Evolutionary conservation across 441 rosid genomes (phyloP).

Genomic region (Euphorbia celastroides): DNA sequence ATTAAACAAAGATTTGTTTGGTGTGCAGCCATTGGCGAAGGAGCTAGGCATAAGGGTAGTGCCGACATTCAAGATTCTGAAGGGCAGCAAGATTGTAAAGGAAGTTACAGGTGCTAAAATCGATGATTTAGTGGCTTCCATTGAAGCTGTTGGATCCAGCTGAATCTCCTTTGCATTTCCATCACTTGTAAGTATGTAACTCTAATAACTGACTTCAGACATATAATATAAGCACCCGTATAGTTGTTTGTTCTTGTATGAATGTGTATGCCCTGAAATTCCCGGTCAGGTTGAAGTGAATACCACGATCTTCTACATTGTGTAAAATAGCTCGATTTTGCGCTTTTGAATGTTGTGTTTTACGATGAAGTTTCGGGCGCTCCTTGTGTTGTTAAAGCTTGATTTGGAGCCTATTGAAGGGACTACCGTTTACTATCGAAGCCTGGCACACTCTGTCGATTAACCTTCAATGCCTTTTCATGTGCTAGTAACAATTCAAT

Average conservation of each 20-base stretch:
- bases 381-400: too few relatives aligned
- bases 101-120: conserved; percentile 83
- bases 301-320: too few relatives aligned
- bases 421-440: too few relatives aligned
- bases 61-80: conserved; percentile 87
- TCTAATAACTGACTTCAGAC: conserved; percentile 17
- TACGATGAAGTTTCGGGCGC: too few relatives aligned
- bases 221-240: neutral
- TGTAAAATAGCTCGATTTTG: too few relatives aligned
- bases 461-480: too few relatives aligned
- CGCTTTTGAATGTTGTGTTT: too few relatives aligned
- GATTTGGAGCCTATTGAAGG: too few relatives aligned
- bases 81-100: conserved; percentile 54
- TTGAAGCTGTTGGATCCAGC: conserved; percentile 58
- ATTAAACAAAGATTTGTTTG: neutral
- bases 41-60: conserved; percentile 86
- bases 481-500: too few relatives aligned
- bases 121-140: conserved; percentile 63
- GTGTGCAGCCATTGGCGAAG: conserved; percentile 78
- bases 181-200: conserved; percentile 7
- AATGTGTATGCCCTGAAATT: neutral
- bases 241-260: conserved; percentile 1
- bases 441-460: too few relatives aligned
- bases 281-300: neutral
- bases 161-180: conserved; percentile 24